These are phyloP conservation scores for Musa acuminata DNA, from an alignment of 176 grass and related monocot genomes.

Conservation along the genomic window DNA sequence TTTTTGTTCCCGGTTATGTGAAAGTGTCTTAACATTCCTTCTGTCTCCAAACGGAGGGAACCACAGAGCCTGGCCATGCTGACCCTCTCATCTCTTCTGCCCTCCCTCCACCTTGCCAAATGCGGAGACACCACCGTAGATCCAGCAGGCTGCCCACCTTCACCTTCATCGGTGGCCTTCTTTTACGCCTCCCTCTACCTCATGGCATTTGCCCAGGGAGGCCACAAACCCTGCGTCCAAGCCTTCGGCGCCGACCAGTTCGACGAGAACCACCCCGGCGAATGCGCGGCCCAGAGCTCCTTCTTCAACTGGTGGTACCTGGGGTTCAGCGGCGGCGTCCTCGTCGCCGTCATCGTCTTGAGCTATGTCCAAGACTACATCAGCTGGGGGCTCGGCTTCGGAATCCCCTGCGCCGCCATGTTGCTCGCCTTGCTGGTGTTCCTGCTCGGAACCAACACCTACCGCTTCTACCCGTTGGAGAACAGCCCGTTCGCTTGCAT, in stretches of 20 bases:
- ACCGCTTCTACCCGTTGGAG: conserved; percentile 24
- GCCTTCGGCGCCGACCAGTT: conserved; percentile 65
- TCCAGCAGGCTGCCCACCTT: no score
- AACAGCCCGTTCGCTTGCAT: no score
- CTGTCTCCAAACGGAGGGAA: no score
- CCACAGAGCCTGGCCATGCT: conserved; percentile 34
- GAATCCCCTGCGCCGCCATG: conserved; percentile 25
- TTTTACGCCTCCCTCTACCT: conserved; percentile 53
- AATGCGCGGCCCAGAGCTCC: conserved; percentile 27
- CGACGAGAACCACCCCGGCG: conserved; percentile 29
- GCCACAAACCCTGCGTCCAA: conserved; percentile 37
- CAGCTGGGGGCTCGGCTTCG: conserved; percentile 46
- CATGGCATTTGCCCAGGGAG: conserved; percentile 33
- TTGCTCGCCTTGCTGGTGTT: conserved; percentile 26
- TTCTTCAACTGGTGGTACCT: conserved; percentile 81
- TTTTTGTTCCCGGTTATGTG: not conserved
- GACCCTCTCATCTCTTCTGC: conserved; percentile 16
- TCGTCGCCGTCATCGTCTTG: conserved; percentile 1
- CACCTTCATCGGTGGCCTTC: conserved; percentile 4
- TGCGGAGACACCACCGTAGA: not conserved
- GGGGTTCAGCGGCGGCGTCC: conserved; percentile 23
- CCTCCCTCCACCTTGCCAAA: not conserved
- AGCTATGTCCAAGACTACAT: conserved; percentile 52
- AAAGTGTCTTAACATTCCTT: not conserved
- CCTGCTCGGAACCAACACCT: conserved; percentile 35